Percentiles rank a stretch among this genome's conserved stretches.
Evolutionary conservation across 768 basidiomycete species (phyloP).

Genomic region (Podaxis mareebaensis): DNA sequence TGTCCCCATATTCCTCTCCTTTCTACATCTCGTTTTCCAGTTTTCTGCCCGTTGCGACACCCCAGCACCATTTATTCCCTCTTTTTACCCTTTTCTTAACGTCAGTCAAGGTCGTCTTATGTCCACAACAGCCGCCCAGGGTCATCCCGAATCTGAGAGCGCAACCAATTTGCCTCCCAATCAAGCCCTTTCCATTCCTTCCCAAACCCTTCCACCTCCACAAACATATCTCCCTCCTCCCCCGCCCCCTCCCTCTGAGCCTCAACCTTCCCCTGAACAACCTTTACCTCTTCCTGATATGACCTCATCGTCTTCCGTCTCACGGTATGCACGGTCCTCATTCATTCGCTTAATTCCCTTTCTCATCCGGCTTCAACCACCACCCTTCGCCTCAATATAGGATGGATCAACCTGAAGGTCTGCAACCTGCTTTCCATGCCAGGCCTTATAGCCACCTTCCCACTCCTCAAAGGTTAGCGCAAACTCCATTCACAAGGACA

Average conservation of each 20-base stretch:
- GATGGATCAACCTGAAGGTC: conserved; percentile 18
- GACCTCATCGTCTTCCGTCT: conserved; percentile 15
- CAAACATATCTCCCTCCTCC: conserved; percentile 1
- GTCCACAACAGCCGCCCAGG: conserved; percentile 16
- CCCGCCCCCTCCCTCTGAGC: background rate
- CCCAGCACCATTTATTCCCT: background rate
- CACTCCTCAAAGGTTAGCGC: conserved; percentile 35
- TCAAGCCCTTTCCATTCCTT: conserved; percentile 12
- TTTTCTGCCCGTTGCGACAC: background rate
- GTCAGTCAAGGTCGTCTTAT: conserved; percentile 2
- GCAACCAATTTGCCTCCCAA: conserved; percentile 18
- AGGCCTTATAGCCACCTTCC: conserved; percentile 34
- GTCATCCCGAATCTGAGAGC: conserved; percentile 13
- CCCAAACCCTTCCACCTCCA: conserved; percentile 13
- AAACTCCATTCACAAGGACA: background rate
- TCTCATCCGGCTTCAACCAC: conserved; percentile 10
- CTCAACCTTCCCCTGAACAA: background rate
- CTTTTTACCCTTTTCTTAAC: background rate
- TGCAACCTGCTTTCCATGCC: conserved; percentile 24
- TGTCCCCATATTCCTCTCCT: background rate
- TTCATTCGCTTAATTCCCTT: background rate
- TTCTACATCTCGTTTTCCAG: background rate
- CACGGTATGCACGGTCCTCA: conserved; percentile 12
- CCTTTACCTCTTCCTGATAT: conserved; percentile 13
- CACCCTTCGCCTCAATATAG: conserved; percentile 14